These are phyloP conservation scores for Colletotrichum sp. DNA, from an alignment of 2,329 filamentous ascomycete species.

Conservation along the genomic window DNA sequence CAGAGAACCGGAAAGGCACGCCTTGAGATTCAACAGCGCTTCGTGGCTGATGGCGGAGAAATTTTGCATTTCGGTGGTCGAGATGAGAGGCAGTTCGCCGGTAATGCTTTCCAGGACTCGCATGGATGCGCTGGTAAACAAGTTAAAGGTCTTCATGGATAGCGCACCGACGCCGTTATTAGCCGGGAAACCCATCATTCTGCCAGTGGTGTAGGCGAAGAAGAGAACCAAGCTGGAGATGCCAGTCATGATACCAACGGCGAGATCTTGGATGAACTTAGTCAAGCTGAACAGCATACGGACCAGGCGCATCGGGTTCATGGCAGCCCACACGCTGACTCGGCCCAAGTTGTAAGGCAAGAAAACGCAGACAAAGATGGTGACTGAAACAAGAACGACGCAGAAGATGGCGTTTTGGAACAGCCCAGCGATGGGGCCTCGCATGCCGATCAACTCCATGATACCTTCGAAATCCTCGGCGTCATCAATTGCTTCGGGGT, in stretches of 20 bases:
- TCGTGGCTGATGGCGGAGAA: constrained; percentile 80
- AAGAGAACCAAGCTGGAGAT: constrained; percentile 10
- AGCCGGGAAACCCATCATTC: constrained; percentile 21
- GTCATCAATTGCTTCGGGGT: constrained; percentile 79
- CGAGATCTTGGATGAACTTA: constrained; percentile 80
- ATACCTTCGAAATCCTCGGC: constrained; percentile 96
- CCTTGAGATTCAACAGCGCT: constrained; percentile 67
- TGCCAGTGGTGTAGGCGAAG: constrained; percentile 10
- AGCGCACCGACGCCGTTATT: constrained; percentile 10
- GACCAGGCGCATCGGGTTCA: constrained; percentile 79
- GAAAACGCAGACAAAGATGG: constrained; percentile 85
- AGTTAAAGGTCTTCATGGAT: constrained; percentile 39
- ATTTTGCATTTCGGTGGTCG: constrained; percentile 69
- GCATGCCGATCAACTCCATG: constrained; percentile 95
- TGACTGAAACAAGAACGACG: constrained; percentile 85
- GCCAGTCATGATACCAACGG: constrained; percentile 63
- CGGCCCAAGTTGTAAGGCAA: constrained; percentile 93
- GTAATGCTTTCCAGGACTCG: constrained; percentile 56
- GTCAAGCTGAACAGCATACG: constrained; percentile 74
- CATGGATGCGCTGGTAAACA: constrained; percentile 47
- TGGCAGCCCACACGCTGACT: constrained; percentile 77
- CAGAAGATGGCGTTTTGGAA: constrained; percentile 97
- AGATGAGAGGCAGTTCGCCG: constrained; percentile 55
- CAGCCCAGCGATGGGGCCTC: constrained; percentile 86
- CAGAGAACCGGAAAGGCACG: constrained; percentile 48